Conservation (phyloP, 164 flowering plant genomes). For the Macadamia tetraphylla region DNA sequence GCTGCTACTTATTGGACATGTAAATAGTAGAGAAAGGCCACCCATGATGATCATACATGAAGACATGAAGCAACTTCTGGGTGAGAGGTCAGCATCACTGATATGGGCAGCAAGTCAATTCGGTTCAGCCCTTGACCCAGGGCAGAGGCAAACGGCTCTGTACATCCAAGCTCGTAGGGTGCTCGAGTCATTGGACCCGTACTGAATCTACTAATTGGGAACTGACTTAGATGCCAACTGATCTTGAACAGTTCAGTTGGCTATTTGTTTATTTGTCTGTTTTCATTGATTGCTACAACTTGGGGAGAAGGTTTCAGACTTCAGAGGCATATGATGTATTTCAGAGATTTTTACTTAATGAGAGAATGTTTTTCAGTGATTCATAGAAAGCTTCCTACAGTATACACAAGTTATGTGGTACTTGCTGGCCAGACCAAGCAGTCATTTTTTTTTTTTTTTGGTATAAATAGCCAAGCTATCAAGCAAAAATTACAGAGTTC, state of each 20-base stretch:
- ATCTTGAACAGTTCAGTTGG: too few species aligned
- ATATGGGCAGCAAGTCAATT: conserved; percentile 99
- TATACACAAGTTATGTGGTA: too few species aligned
- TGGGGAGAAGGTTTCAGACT: too few species aligned
- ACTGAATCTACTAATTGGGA: conserved; percentile 49
- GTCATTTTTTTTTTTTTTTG: too few species aligned
- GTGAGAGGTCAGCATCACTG: conserved; percentile 91
- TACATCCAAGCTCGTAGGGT: conserved; percentile 90
- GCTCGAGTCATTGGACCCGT: conserved; percentile 74
- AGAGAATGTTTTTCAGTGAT: too few species aligned
- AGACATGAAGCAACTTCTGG: conserved; percentile 71
- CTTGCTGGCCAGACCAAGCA: too few species aligned
- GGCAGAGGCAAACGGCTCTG: conserved; percentile 72
- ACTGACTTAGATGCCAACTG: not conserved
- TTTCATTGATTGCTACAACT: too few species aligned
- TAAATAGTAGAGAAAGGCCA: conserved; percentile 63
- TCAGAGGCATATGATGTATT: too few species aligned
- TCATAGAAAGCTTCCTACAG: too few species aligned
- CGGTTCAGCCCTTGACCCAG: conserved; percentile 85
- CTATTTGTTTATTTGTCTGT: not conserved
- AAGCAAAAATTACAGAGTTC: too few species aligned
- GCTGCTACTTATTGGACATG: conserved; percentile 84
- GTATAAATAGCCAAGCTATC: too few species aligned
- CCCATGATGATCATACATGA: conserved; percentile 73
- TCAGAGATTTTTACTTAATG: too few species aligned